Percentiles rank a stretch among this genome's conserved stretches.
Conservation (phyloP, 495 filamentous ascomycete species). For the Parathielavia appendiculata region DNA sequence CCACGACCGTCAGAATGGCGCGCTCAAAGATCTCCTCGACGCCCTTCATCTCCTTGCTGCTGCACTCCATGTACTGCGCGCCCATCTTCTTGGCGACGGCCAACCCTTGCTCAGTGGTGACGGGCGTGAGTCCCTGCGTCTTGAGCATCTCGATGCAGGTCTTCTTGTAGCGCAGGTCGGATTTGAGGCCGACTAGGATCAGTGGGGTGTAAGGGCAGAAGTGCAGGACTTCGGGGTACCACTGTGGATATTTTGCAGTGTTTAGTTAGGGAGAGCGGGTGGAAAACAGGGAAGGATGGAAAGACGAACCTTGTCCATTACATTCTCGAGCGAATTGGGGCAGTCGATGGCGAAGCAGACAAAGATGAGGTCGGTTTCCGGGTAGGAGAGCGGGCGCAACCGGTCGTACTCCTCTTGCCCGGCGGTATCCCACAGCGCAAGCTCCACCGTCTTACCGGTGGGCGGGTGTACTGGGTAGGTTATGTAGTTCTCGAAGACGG, state of each 20-base stretch:
- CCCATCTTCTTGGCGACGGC: conserved; percentile 88
- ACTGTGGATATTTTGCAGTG: conserved; percentile 48
- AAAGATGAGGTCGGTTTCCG: conserved; percentile 94
- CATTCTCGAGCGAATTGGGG: conserved; percentile 94
- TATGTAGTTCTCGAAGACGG: conserved; percentile 99
- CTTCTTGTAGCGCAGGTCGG: conserved; percentile 88
- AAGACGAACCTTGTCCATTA: conserved; percentile 85
- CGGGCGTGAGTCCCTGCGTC: conserved; percentile 92
- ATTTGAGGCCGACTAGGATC: conserved; percentile 92
- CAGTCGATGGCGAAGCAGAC: conserved; percentile 99
- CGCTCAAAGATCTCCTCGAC: conserved; percentile 92
- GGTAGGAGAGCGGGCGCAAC: conserved; percentile 90
- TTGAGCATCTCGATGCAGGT: conserved; percentile 97
- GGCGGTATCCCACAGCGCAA: conserved; percentile 97
- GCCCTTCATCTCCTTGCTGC: conserved; percentile 91
- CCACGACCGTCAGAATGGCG: conserved; percentile 82
- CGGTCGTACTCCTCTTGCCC: conserved; percentile 99
- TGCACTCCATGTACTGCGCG: conserved; percentile 94
- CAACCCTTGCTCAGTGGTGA: conserved; percentile 82
- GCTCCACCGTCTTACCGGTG: conserved; percentile 87
- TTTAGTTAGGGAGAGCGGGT: conserved; percentile 4
- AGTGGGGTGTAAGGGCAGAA: conserved; percentile 97
- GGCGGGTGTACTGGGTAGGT: conserved; percentile 83
- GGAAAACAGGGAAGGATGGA: background rate
- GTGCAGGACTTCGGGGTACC: conserved; percentile 98